A percentile compares a stretch with the other conserved stretches of the same genome.
phyloP scores from a whole-genome alignment of 2,329 filamentous ascomycete species.

The Fusarium xyrophilum region DNA sequence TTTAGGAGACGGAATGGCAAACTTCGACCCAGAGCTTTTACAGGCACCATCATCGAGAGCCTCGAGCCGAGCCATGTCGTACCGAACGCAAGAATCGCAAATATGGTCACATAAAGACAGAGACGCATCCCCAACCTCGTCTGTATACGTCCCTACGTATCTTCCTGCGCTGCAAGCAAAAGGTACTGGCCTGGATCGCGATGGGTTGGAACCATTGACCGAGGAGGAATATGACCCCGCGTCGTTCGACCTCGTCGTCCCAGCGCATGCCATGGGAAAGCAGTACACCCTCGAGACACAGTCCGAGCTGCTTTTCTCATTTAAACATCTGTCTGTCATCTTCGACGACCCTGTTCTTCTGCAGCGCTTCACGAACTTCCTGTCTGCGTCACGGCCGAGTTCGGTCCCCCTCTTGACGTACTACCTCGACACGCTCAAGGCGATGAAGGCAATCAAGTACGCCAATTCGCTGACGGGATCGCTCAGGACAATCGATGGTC shows the following conservation, averaged over 20 bases:
- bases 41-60: slow-evolving; percentile 20
- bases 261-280: slow-evolving; percentile 30
- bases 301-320: slow-evolving; percentile 70
- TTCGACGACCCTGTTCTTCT: slow-evolving; percentile 69
- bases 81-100: slow-evolving; percentile 18
- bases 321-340: slow-evolving; percentile 68
- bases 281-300: slow-evolving; percentile 67
- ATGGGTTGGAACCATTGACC: slow-evolving; percentile 30
- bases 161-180: slow-evolving; percentile 31
- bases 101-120: slow-evolving; percentile 23
- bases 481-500: slow-evolving; percentile 61
- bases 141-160: slow-evolving; percentile 18
- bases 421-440: slow-evolving; percentile 75
- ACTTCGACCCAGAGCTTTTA: slow-evolving; percentile 6
- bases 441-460: slow-evolving; percentile 73
- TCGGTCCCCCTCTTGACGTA: slow-evolving; percentile 73
- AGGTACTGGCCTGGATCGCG: slow-evolving; percentile 25
- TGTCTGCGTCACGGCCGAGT: slow-evolving; percentile 64
- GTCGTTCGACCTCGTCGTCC: slow-evolving; percentile 36
- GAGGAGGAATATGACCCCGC: slow-evolving; percentile 38
- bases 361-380: slow-evolving; percentile 71
- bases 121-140: slow-evolving; percentile 32
- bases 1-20: slow-evolving; percentile 15
- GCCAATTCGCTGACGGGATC: slow-evolving; percentile 71
- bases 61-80: slow-evolving; percentile 26